phyloP scores from a whole-genome alignment of 331 rosid species.

The Spiraea crenata region DNA sequence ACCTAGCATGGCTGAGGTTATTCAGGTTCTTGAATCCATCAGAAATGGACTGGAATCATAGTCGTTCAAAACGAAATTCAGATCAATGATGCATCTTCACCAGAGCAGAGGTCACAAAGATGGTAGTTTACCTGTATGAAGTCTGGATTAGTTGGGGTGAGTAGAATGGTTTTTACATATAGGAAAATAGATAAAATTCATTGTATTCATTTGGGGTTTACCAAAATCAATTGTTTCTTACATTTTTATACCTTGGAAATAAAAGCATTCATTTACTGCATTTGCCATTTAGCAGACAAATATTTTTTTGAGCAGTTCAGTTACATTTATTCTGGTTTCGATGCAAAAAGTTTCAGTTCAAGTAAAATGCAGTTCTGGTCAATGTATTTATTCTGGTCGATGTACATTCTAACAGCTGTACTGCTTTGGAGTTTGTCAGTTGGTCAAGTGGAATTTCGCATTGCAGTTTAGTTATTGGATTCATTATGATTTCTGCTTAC shows the following conservation, averaged over 20 bases:
- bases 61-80: not conserved
- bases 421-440: not conserved
- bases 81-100: conserved; percentile 27
- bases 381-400: too few species aligned
- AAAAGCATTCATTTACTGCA: conserved; percentile 45
- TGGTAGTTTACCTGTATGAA: conserved; percentile 15
- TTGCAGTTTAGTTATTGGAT: not conserved
- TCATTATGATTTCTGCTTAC: too few species aligned
- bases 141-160: conserved; percentile 26
- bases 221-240: conserved; percentile 38
- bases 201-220: conserved; percentile 47
- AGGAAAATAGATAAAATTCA: conserved; percentile 39
- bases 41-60: conserved; percentile 73
- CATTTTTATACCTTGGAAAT: conserved; percentile 39
- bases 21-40: conserved; percentile 95
- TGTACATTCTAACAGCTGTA: not conserved
- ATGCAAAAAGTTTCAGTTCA: not conserved
- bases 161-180: conserved; percentile 19
- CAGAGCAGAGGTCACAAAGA: conserved; percentile 8
- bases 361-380: not conserved
- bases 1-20: conserved; percentile 98
- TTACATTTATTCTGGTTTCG: not conserved
- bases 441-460: not conserved
- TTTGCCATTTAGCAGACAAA: conserved; percentile 16
- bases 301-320: conserved; percentile 20